Evolutionary conservation across 1,139 yeast species (phyloP), one percentile per base, ranked within the genome.

Genomic region (Saccharomyces hybrid): DNA sequence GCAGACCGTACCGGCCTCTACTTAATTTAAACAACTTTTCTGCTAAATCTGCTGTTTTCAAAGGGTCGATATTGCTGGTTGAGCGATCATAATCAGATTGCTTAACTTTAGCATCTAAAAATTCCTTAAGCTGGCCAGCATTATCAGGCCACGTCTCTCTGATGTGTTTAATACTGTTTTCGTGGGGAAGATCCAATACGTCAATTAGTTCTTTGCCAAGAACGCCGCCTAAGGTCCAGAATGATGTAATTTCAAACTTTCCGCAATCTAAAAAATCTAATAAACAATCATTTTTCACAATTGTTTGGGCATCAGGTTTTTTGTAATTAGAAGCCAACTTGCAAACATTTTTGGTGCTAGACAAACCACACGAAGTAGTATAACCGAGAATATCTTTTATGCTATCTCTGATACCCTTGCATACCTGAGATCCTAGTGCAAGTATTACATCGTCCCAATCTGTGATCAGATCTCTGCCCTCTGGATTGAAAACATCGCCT

Each of bases 151-250:
- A 81, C 46, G 73, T 72, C 8, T 79, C 78, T 52, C 87, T 68
- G 2, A 86, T 75, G 56, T 66, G 78, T 2, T 73, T 67, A 7
- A 82, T 78, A 2, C 82, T 75, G 38, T 66, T 66, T 4, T 58
- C 51, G 7, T 50, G 30, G 0, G 84, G 83, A 0, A 80, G 70
- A 4, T 74, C 73, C 31, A 84, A 71, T 32, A 74, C 69, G 16
- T 72, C 68, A 26, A 78, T 62, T 0, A 90, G 73, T n/a, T 73
- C 72, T 8, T 83, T 83, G 0, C 99, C 99, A 5, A 79, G 73
- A 63, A 88, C 88, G 2, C 99, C 99, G 4, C 99, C 99, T 76
- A 91, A 75, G 0, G 96, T 91, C 77, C 96, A 86, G 56, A 91
- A 79, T 63, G 91, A 96, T 0, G 80, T 79, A 23, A 93, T 68